Evolutionary conservation across 768 basidiomycete species (phyloP), one percentile per base, ranked within the genome.

Genomic region (Clitopilus hobsonii): DNA sequence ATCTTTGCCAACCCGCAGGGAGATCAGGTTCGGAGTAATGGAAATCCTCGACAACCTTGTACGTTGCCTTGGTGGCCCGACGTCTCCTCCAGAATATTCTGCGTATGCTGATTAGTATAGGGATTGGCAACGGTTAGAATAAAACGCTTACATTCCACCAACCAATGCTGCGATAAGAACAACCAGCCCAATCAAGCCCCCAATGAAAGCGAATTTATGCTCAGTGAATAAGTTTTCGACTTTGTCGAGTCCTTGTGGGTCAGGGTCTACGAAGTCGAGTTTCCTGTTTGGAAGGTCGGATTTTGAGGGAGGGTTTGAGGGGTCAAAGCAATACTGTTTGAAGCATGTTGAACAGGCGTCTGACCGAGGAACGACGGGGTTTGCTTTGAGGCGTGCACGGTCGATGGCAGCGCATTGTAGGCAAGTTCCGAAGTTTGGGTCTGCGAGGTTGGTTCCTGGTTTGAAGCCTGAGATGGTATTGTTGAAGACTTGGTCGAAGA

Each of bases 391-490:
- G n/a, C 81, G 74, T 1, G 75, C 76, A 10, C 82, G 77, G 57
- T 84, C 82, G 51, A 84, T 66, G 24, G 72, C 73, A 28, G 85
- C 82, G 65, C 91, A 87, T 63, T 82, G 82, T 20, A 94, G 72
- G 61, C 91, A 93, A 32, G 74, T 75, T 2, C 84, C 77, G 53
- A 86, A 77, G 71, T 82, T 60, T 75, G 79, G 56, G 79, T 91
- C 89, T 26, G 83, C 72, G 5, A 65, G 67, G 55, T 80, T 86
- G 30, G 81, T 71, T 49, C 86, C 79, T 25, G 84, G 81, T 13
- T 73, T 66, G 67, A 86, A 88, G 13, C 88, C 88, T 16, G 77
- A 77, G 38, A 83, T 71, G 20, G 74, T 76, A 60, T 82, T 84
- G 20, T 61, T 58, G 58, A 78, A 77, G 0, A 81, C 84, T 63